Base-by-base conservation (phyloP, 1,284 basidiomycete genomes). In the Boletellus deceptivus region DNA sequence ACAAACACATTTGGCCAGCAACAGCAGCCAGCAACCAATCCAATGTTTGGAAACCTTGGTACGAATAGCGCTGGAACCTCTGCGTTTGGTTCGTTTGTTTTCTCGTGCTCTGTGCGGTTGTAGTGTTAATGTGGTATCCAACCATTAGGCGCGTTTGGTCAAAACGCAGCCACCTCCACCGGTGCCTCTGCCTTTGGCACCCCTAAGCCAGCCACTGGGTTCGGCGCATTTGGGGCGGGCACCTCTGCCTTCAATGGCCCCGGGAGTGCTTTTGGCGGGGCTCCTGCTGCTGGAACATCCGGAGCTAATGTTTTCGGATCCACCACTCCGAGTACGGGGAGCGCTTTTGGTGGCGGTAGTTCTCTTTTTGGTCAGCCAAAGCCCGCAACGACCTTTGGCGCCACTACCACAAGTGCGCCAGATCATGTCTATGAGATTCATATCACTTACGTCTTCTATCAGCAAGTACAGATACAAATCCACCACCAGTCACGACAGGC, bases 21-120 rank as follows among this genome's bases (percentile, higher is more conserved):
- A 57, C 82, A 82, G 59, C 78, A 77, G 59, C 82, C 84, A 43
- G 83, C 83, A 62, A 76, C 80, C 2, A 91, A 91, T 58, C 84
- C 89, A 39, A 89, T 89, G 84, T 90, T 89, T 67, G 87, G 87
- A 51, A 79, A 76, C 59, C 63, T 84, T 46, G 73, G 70, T 44
- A 67, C 66, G 43, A 71, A 70, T 33, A 70, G 62, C 43, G 61
- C 71, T 3, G 70, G 71, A 13, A 64, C 72, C 24, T 62, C 78
- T 50, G 75, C 75, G 53, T 89, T 89, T 70, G 84, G 87, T 87
- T 62, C 58, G 79, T 69, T 59, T 55, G 52, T 56, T 53, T 49
- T 52, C 10, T 11, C 36, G 16, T 24, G 39, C 50, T 49, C 50
- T 50, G 56, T 50, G 22, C 31, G 44, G 58, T 45, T 46, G 49